phyloP scores from a whole-genome alignment of 768 basidiomycete genomes.

The Boletus sensibilis region DNA sequence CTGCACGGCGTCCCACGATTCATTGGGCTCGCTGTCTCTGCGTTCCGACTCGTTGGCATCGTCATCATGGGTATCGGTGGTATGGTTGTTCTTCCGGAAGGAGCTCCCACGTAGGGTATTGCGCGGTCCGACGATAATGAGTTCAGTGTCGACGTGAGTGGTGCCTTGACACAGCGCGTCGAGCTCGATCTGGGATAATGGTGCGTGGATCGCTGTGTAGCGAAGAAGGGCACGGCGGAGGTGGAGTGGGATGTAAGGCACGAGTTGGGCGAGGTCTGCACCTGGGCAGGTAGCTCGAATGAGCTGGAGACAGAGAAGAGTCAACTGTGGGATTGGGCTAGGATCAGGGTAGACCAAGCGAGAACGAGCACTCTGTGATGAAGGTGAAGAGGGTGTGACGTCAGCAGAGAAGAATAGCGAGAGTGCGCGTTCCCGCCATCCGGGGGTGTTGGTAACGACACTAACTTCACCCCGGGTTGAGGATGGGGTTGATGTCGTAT shows the following conservation, averaged over 20 bases:
- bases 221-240: slow-evolving; percentile 59
- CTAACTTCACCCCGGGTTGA: neutral
- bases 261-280: slow-evolving; percentile 47
- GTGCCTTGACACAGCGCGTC: slow-evolving; percentile 48
- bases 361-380: neutral
- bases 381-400: neutral
- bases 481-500: slow-evolving; percentile 16
- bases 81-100: slow-evolving; percentile 31
- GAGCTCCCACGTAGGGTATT: slow-evolving; percentile 44
- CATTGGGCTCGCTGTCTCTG: neutral
- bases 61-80: neutral
- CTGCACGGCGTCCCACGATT: slow-evolving; percentile 43
- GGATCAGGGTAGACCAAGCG: slow-evolving; percentile 18
- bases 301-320: slow-evolving; percentile 54
- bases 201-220: slow-evolving; percentile 54
- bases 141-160: slow-evolving; percentile 60
- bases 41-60: neutral
- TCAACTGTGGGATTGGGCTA: slow-evolving; percentile 46
- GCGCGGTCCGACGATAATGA: slow-evolving; percentile 60
- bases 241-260: slow-evolving; percentile 55
- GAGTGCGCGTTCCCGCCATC: slow-evolving; percentile 58
- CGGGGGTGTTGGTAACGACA: slow-evolving; percentile 27
- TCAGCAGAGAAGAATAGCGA: slow-evolving; percentile 43
- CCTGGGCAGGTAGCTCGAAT: slow-evolving; percentile 42
- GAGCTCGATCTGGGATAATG: slow-evolving; percentile 51